These are phyloP conservation scores for Ophiostoma sp. DNA, from an alignment of 2,329 filamentous ascomycete species.

Conservation along the genomic window DNA sequence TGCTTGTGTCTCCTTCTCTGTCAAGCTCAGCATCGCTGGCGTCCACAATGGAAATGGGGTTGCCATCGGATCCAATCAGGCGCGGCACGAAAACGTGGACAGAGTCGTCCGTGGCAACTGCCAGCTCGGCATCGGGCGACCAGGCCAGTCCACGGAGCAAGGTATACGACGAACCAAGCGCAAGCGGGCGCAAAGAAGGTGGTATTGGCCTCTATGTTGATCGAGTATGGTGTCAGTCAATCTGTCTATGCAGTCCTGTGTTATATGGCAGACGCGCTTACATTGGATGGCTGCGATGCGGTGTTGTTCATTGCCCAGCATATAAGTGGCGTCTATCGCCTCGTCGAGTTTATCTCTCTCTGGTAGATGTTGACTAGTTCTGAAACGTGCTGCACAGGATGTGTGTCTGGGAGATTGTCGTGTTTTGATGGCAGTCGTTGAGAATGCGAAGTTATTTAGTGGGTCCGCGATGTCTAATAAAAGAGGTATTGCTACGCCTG, in stretches of 20 bases:
- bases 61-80: constrained; percentile 31
- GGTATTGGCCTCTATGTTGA: not conserved
- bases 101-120: constrained; percentile 52
- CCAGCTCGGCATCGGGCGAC: constrained; percentile 54
- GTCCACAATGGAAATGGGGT: constrained; percentile 21
- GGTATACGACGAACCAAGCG: constrained; percentile 31
- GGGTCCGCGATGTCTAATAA: constrained; percentile 9
- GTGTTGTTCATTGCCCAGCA: not conserved
- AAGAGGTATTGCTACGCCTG: not conserved
- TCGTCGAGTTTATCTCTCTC: too few relatives aligned
- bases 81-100: constrained; percentile 48
- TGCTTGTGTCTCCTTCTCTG: constrained; percentile 28
- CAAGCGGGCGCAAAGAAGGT: constrained; percentile 39
- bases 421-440: not conserved
- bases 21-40: constrained; percentile 25
- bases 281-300: not conserved
- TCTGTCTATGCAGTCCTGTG: not conserved
- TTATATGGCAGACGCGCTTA: not conserved
- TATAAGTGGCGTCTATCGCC: not conserved
- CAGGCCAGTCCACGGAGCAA: constrained; percentile 41
- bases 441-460: constrained; percentile 7
- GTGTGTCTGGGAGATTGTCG: not conserved
- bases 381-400: too few relatives aligned
- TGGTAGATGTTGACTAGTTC: not conserved
- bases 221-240: not conserved